A percentile compares a stretch with the other conserved stretches of the same genome.
Conservation (phyloP, 306 rosid genomes). For the Cicer arietinum region DNA sequence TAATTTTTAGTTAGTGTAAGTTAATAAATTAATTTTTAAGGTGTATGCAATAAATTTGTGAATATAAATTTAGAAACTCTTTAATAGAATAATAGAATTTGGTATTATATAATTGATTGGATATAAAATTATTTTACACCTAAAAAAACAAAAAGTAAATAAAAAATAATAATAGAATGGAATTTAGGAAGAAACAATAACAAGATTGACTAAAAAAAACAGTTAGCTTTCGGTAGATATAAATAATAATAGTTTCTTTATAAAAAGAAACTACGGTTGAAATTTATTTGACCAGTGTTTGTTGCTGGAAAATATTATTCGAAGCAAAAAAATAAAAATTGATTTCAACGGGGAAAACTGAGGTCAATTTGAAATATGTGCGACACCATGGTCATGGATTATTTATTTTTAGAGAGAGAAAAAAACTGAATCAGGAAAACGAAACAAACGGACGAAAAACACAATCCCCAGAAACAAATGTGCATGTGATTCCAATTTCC, state of each 20-base stretch:
- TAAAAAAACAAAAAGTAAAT: neutral
- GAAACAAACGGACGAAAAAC: slow-evolving; percentile 4
- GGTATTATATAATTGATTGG: no score
- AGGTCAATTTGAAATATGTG: slow-evolving; percentile 45
- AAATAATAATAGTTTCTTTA: neutral
- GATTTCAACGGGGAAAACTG: neutral
- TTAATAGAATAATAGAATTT: no score
- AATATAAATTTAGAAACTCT: no score
- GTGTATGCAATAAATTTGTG: no score
- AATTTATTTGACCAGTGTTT: slow-evolving; percentile 39
- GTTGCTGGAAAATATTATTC: slow-evolving; percentile 42
- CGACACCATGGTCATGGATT: neutral
- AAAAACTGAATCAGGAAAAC: slow-evolving; percentile 20
- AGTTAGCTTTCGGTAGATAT: slow-evolving; percentile 29
- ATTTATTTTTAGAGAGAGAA: no score
- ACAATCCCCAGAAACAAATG: neutral
- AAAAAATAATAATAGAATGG: neutral
- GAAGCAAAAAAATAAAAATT: neutral
- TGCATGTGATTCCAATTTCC: slow-evolving; percentile 4
- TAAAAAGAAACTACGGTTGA: neutral
- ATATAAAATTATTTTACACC: no score
- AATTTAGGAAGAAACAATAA: no score
- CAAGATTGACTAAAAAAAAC: neutral
- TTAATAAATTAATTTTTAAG: no score
- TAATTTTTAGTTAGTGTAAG: no score